A percentile compares a stretch with the other conserved stretches of the same genome.
phyloP scores from a whole-genome alignment of 2,329 filamentous ascomycete genomes.

The Anisogramma anomala region DNA sequence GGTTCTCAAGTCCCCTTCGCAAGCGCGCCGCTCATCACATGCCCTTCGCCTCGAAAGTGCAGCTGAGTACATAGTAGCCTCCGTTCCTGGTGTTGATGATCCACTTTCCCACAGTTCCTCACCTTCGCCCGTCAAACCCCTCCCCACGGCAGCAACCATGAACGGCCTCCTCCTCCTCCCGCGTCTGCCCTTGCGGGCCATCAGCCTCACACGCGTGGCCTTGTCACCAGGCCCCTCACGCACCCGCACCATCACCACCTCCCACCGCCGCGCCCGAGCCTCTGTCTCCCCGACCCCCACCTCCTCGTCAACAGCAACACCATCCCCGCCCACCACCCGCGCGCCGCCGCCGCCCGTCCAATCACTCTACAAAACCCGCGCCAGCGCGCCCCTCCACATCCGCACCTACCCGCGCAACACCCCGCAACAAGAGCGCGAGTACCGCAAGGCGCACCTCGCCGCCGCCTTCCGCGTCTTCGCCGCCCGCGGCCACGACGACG shows the following conservation, averaged over 20 bases:
- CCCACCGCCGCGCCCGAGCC: conserved; percentile 1
- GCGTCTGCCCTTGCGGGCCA: no score
- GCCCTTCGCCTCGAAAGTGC: no score
- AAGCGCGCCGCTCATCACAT: no score
- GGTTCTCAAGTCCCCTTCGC: no score
- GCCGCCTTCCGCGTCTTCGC: conserved; percentile 50
- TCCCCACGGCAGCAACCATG: no score
- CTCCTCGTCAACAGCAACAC: neutral
- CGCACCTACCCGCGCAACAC: conserved; percentile 41
- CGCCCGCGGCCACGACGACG: conserved; percentile 47
- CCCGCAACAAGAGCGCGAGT: conserved; percentile 40
- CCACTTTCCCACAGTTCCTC: no score
- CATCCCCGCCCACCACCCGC: neutral
- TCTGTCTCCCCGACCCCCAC: conserved; percentile 1
- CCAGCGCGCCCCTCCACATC: conserved; percentile 17
- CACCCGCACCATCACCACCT: conserved; percentile 1
- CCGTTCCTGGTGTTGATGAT: no score
- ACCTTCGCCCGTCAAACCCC: no score
- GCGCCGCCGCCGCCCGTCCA: conserved; percentile 12
- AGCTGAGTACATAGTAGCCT: no score
- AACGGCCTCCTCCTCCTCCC: no score
- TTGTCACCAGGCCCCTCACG: no score
- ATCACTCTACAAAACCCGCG: conserved; percentile 11
- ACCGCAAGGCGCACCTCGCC: conserved; percentile 46
- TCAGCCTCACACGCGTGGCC: no score